Evolutionary conservation across 75 land plant species (phyloP), one percentile per base, ranked within the genome.

Genomic region (Larix kaempferi): DNA sequence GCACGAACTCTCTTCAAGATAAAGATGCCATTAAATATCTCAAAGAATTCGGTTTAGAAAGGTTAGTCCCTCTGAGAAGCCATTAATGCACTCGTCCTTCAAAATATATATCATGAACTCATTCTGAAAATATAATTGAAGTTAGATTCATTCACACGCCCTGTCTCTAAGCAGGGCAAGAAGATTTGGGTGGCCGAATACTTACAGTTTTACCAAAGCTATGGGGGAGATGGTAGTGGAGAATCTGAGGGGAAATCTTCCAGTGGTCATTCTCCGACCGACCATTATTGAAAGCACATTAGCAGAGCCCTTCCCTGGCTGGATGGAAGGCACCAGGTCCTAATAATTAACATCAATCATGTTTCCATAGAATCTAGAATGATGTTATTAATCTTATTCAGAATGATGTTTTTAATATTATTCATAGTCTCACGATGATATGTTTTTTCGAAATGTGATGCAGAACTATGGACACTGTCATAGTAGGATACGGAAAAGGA

Each of bases 391-490:
- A n/a, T n/a, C n/a, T n/a, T n/a, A n/a, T n/a, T n/a, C n/a, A n/a
- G n/a, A n/a, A n/a, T n/a, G n/a, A n/a, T n/a, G n/a, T n/a, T n/a
- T n/a, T n/a, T n/a, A n/a, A n/a, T 29, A 29, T 29, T 29, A 29
- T 6, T 44, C 49, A 44, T 44, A 10, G 1, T 5, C 35, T 33
- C 39, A 35, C 1, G 1, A 6, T 1, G 0, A 17, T 19, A 1
- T 35, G 0, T 19, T 22, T 67, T 27, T 37, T 6, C 85, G 6
- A 2, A 27, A 2, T 6, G 6, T 76, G 2, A 16, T 33, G 19
- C 56, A 94, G 98, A 64, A 94, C 89, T 64, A 84, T 94, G 72
- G 92, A 92, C 74, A 86, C 86, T 63, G 57, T 92, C 12, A 77
- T 89, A 15, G 85, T 89, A 44, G 82, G 79, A 7, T 94, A 94